These are phyloP conservation scores for Podospora sp. DNA, from an alignment of 495 filamentous ascomycete species.

Conservation along the genomic window DNA sequence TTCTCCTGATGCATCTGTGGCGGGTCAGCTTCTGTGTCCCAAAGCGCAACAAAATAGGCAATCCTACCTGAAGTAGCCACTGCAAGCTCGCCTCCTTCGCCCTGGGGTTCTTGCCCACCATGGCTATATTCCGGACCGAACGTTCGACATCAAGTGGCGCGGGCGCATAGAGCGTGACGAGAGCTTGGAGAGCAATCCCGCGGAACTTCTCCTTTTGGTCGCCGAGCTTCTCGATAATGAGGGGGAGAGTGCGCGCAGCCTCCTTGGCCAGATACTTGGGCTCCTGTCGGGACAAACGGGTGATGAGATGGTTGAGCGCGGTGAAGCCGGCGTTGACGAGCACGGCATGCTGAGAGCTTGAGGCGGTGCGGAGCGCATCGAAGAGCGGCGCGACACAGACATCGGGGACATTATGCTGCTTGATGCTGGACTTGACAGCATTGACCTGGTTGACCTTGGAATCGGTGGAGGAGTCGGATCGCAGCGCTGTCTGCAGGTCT, in stretches of 20 bases:
- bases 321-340: slow-evolving; percentile 79
- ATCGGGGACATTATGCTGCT: slow-evolving; percentile 82
- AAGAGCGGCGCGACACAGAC: slow-evolving; percentile 70
- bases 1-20: slow-evolving; percentile 74
- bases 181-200: slow-evolving; percentile 66
- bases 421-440: slow-evolving; percentile 79
- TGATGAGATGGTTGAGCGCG: slow-evolving; percentile 79
- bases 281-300: slow-evolving; percentile 80
- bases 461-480: slow-evolving; percentile 70
- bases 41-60: background rate
- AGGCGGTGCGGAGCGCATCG: slow-evolving; percentile 68
- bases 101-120: slow-evolving; percentile 76
- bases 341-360: slow-evolving; percentile 67
- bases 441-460: slow-evolving; percentile 70
- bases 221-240: slow-evolving; percentile 82
- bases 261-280: slow-evolving; percentile 66
- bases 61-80: slow-evolving; percentile 71
- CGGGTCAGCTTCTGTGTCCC: slow-evolving; percentile 21
- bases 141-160: slow-evolving; percentile 73
- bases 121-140: slow-evolving; percentile 72
- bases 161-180: slow-evolving; percentile 73
- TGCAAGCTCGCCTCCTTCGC: slow-evolving; percentile 81
- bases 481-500: slow-evolving; percentile 66
- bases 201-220: slow-evolving; percentile 85
- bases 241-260: slow-evolving; percentile 65